Evolutionary conservation across 176 grass and related monocot species (phyloP).

Genomic region (Metroxylon sagu): DNA sequence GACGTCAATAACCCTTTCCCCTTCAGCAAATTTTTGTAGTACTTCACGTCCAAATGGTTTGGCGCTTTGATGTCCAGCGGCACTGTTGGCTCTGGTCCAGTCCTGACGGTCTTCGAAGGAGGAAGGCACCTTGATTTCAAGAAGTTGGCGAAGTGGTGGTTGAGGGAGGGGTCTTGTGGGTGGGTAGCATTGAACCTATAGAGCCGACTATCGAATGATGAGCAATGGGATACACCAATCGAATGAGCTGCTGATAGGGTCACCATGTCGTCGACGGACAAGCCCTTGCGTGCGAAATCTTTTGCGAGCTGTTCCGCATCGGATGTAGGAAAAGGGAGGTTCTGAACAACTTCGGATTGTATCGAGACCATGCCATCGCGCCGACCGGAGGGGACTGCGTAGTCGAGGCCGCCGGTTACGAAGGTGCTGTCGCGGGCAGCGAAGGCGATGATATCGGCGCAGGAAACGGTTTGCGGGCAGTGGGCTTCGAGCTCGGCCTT

Average conservation of each 20-base stretch:
- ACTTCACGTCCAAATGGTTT: conserved; percentile 28
- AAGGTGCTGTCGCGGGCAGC: conserved; percentile 30
- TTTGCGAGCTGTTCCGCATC: neutral
- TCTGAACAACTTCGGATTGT: conserved; percentile 18
- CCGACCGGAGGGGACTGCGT: conserved; percentile 25
- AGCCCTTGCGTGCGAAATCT: conserved; percentile 23
- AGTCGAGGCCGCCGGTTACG: conserved; percentile 28
- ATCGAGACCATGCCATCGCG: conserved; percentile 40
- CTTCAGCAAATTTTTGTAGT: conserved; percentile 41
- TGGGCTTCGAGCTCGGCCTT: conserved; percentile 32
- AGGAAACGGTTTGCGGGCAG: conserved; percentile 55
- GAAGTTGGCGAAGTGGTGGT: neutral
- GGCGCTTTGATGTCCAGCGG: conserved; percentile 29
- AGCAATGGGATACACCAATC: conserved; percentile 42
- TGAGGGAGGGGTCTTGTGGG: conserved; percentile 25
- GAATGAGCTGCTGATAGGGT: conserved; percentile 31
- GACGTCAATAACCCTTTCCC: conserved; percentile 19
- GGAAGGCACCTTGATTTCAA: conserved; percentile 33
- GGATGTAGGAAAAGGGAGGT: conserved; percentile 15
- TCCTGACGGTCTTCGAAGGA: conserved; percentile 8
- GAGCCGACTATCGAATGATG: conserved; percentile 21
- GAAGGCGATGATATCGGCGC: conserved; percentile 72
- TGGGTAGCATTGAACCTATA: conserved; percentile 19
- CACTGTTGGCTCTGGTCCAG: conserved; percentile 21
- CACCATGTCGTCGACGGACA: conserved; percentile 33